phyloP scores from a whole-genome alignment of 352 stramenopile species.

The Pythium insidiosum region DNA sequence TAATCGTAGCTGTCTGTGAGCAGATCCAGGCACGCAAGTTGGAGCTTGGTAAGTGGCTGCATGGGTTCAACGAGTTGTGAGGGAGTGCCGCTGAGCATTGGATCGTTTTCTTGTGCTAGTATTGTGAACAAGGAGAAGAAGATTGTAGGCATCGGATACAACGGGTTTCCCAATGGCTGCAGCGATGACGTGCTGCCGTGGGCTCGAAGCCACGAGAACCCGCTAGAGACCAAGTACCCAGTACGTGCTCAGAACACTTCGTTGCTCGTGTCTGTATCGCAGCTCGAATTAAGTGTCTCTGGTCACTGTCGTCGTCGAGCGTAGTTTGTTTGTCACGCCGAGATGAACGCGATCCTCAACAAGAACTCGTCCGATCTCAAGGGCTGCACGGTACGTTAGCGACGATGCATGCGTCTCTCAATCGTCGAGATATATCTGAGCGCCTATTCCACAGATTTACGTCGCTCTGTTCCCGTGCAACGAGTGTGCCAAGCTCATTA shows the following conservation, averaged over 20 bases:
- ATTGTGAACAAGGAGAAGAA: conserved; percentile 95
- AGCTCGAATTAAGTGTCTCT: conserved; percentile 4
- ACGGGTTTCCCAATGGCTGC: conserved; percentile 96
- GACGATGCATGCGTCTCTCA: not conserved
- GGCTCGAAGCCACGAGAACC: conserved; percentile 59
- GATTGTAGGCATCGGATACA: conserved; percentile 99
- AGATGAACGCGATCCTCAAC: conserved; percentile 99
- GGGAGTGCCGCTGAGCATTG: no score
- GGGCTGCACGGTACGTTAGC: conserved; percentile 68
- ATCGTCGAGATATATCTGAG: no score
- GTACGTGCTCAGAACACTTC: conserved; percentile 27
- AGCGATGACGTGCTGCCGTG: conserved; percentile 94
- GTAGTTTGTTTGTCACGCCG: conserved; percentile 97
- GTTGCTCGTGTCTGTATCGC: not conserved
- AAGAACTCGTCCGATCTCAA: conserved; percentile 94
- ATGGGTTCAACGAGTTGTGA: no score
- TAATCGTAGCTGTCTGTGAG: not conserved
- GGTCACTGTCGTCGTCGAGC: not conserved
- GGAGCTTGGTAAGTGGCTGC: conserved; percentile 85
- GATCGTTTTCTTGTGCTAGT: conserved; percentile 19
- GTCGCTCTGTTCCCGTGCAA: conserved; percentile 98
- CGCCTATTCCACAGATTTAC: conserved; percentile 96
- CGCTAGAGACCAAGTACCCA: conserved; percentile 94
- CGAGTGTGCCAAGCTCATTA: conserved; percentile 98
- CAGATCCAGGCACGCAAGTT: conserved; percentile 96